phyloP scores from a whole-genome alignment of 1,139 yeast species.

The Lipomyces yarrowii region DNA sequence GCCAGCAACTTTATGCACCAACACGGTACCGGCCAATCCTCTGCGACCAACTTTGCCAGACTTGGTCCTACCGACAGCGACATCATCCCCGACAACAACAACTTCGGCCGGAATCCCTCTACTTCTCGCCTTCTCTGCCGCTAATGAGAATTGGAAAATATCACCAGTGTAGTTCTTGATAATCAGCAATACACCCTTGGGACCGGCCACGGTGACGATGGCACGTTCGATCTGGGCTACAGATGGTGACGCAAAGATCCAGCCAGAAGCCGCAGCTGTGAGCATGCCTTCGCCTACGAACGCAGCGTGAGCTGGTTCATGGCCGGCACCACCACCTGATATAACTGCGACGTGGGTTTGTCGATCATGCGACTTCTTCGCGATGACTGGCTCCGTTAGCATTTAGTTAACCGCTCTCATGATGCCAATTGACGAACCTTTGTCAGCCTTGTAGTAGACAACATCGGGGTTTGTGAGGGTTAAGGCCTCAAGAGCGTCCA shows the following conservation, averaged over 20 bases:
- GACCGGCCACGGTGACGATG: slow-evolving; percentile 58
- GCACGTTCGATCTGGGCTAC: slow-evolving; percentile 84
- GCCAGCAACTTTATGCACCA: slow-evolving; percentile 85
- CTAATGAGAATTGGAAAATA: slow-evolving; percentile 86
- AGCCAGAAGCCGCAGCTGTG: slow-evolving; percentile 88
- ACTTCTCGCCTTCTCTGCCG: slow-evolving; percentile 82
- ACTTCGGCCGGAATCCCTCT: slow-evolving; percentile 72
- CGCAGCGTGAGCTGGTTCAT: slow-evolving; percentile 92
- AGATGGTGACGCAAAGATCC: slow-evolving; percentile 88
- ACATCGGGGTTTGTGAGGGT: slow-evolving; percentile 30
- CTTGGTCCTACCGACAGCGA: slow-evolving; percentile 84
- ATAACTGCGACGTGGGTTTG: slow-evolving; percentile 65
- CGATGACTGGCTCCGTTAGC: slow-evolving; percentile 17
- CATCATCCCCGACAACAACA: slow-evolving; percentile 85
- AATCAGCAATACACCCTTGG: slow-evolving; percentile 69
- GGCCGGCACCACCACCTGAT: slow-evolving; percentile 96
- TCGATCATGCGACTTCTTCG: slow-evolving; percentile 17
- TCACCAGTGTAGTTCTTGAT: slow-evolving; percentile 95
- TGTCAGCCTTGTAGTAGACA: slow-evolving; percentile 29
- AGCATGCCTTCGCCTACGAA: slow-evolving; percentile 81
- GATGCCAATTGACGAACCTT: slow-evolving; percentile 9
- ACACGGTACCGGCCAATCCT: slow-evolving; percentile 87
- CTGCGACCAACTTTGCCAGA: slow-evolving; percentile 92
- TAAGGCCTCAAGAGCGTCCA: slow-evolving; percentile 32
- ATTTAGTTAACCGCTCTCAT: not conserved